Percentiles rank a stretch among this genome's conserved stretches.
Evolutionary conservation across 495 filamentous ascomycete genomes (phyloP).

Genomic region (Penicillium angulare): DNA sequence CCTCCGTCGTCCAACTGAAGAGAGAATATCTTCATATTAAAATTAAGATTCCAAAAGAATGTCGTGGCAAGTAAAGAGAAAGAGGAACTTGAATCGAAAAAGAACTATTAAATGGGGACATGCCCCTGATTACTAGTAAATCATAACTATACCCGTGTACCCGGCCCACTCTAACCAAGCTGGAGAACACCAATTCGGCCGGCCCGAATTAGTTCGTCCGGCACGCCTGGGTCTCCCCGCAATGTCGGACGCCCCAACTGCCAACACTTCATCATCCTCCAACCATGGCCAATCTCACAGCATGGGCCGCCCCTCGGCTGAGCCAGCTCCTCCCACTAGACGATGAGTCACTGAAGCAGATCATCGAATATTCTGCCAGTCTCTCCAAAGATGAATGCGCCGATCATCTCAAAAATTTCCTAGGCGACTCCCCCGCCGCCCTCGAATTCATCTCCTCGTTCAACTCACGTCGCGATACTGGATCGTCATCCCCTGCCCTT

Average conservation of each 20-base stretch:
- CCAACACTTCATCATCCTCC: background rate
- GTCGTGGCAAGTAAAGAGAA: too few relatives aligned
- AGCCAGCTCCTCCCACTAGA: conserved; percentile 78
- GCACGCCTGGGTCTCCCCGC: too few relatives aligned
- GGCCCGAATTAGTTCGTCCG: too few relatives aligned
- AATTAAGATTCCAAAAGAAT: too few relatives aligned
- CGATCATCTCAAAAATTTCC: conserved; percentile 80
- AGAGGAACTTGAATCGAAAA: too few relatives aligned
- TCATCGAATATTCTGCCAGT: conserved; percentile 74
- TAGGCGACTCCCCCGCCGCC: conserved; percentile 81
- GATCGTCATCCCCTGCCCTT: too few relatives aligned
- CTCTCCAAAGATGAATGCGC: conserved; percentile 71
- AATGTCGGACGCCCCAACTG: too few relatives aligned
- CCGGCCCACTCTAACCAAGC: too few relatives aligned
- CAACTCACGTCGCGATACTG: conserved; percentile 68
- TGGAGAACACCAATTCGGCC: too few relatives aligned
- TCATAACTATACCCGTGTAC: too few relatives aligned
- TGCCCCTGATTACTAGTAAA: too few relatives aligned
- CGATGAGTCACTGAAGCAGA: conserved; percentile 74
- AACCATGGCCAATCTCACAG: conserved; percentile 28
- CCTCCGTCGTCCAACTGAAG: background rate
- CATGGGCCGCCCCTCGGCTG: conserved; percentile 67
- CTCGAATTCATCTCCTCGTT: conserved; percentile 92
- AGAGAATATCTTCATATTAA: background rate
- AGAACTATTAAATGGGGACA: too few relatives aligned